A percentile compares a stretch with the other conserved stretches of the same genome.
Conservation (phyloP, 495 filamentous ascomycete species). For the Neurospora sp. region DNA sequence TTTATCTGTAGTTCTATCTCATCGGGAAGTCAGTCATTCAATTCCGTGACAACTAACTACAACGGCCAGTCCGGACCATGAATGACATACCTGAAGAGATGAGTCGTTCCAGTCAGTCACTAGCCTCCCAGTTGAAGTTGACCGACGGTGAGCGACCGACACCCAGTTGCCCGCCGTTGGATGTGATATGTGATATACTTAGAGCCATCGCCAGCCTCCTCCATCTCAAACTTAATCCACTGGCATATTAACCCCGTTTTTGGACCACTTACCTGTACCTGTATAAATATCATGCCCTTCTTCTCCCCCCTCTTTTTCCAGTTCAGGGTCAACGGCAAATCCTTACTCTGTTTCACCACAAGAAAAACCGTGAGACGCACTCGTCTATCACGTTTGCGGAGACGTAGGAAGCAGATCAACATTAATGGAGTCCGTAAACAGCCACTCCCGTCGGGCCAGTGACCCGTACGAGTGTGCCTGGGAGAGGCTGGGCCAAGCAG, state of each 20-base stretch:
- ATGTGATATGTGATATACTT: not conserved
- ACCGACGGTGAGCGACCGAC: too few relatives aligned
- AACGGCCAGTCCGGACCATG: too few relatives aligned
- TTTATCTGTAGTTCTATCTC: too few relatives aligned
- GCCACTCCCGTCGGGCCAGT: not conserved
- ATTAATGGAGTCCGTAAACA: rapidly evolving
- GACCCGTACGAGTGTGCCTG: not conserved
- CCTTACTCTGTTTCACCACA: not conserved
- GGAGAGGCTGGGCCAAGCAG: not conserved
- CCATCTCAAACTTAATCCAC: not conserved
- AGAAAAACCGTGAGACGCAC: too few relatives aligned
- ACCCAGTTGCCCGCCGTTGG: not conserved
- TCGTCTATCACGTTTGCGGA: too few relatives aligned
- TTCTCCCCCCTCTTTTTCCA: not conserved
- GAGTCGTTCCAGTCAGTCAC: too few relatives aligned
- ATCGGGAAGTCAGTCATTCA: too few relatives aligned
- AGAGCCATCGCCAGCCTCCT: not conserved
- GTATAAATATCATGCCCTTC: not conserved
- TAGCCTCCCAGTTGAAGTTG: too few relatives aligned
- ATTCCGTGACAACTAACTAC: too few relatives aligned
- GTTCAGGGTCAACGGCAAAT: too few relatives aligned
- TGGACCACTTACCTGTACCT: not conserved
- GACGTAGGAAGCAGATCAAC: not conserved
- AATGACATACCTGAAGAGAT: too few relatives aligned
- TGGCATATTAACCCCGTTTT: not conserved